These are phyloP conservation scores for Ambrosia artemisiifolia DNA, from an alignment of 129 eudicot genomes.

Conservation along the genomic window DNA sequence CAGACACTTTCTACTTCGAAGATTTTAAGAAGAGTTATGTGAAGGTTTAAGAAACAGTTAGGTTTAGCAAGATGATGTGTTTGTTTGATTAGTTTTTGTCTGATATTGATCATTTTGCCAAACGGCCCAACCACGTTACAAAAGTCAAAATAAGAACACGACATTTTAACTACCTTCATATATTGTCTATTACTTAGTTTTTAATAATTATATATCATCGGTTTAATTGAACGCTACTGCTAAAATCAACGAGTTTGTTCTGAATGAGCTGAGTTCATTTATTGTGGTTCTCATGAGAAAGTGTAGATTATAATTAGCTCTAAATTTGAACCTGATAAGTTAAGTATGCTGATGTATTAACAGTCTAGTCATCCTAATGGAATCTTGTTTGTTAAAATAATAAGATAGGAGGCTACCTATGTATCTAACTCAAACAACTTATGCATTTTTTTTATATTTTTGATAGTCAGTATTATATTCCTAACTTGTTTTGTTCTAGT, in stretches of 20 bases:
- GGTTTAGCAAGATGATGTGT: neutral
- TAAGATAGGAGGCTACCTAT: neutral
- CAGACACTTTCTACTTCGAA: neutral
- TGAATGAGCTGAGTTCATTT: no score
- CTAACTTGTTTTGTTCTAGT: constrained; percentile 11
- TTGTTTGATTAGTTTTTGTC: neutral
- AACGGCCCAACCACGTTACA: neutral
- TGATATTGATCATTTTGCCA: constrained; percentile 9
- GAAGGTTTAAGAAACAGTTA: neutral
- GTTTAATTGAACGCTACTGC: constrained; percentile 11
- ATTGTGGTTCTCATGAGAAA: no score
- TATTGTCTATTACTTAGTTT: neutral
- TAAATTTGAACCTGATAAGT: neutral
- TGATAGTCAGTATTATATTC: neutral
- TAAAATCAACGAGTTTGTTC: neutral
- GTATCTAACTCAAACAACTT: constrained; percentile 26
- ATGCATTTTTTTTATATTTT: neutral
- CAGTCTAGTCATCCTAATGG: constrained; percentile 18
- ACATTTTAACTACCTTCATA: constrained; percentile 2
- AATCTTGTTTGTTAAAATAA: constrained; percentile 28
- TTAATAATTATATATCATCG: constrained; percentile 7
- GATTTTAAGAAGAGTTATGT: neutral
- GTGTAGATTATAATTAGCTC: no score
- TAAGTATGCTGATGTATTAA: no score
- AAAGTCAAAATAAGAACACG: constrained; percentile 5